Percentiles rank a stretch among this genome's conserved stretches.
phyloP scores from a whole-genome alignment of 1,139 yeast genomes.

The Debaryomyces singareniensis region DNA sequence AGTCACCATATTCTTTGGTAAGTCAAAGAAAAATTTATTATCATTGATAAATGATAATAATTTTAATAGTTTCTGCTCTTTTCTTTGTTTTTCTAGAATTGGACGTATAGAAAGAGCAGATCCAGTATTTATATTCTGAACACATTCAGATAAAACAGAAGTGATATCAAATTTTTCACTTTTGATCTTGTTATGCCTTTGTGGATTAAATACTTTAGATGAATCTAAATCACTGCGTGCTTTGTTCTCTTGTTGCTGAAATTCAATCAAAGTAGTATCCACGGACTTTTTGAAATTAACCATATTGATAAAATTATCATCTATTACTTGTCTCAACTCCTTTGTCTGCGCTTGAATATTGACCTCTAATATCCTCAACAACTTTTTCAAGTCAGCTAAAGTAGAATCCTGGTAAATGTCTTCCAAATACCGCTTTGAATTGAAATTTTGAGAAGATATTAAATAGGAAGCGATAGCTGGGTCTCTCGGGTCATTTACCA shows the following conservation, averaged over 20 bases:
- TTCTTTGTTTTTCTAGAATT: slow-evolving; percentile 55
- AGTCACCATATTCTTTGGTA: slow-evolving; percentile 56
- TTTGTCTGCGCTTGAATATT: slow-evolving; percentile 61
- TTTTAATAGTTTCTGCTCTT: slow-evolving; percentile 52
- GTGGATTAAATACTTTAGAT: slow-evolving; percentile 35
- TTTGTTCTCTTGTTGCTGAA: slow-evolving; percentile 29
- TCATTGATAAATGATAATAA: slow-evolving; percentile 60
- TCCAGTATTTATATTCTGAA: slow-evolving; percentile 44
- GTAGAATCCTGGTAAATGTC: slow-evolving; percentile 68
- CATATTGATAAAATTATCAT: slow-evolving; percentile 67
- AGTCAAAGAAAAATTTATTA: slow-evolving; percentile 61
- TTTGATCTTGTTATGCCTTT: slow-evolving; percentile 14
- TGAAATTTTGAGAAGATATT: slow-evolving; percentile 68
- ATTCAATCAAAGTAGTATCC: slow-evolving; percentile 30
- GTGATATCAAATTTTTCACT: slow-evolving; percentile 17
- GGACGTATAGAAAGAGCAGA: slow-evolving; percentile 74
- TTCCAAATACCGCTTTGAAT: slow-evolving; percentile 62
- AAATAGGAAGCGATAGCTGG: slow-evolving; percentile 49
- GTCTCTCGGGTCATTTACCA: slow-evolving; percentile 32
- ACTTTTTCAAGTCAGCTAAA: slow-evolving; percentile 50
- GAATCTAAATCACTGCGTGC: slow-evolving; percentile 33
- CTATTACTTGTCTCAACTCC: slow-evolving; percentile 61
- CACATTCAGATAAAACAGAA: slow-evolving; percentile 38
- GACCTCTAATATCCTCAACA: slow-evolving; percentile 53
- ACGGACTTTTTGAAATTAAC: slow-evolving; percentile 65